phyloP scores from a whole-genome alignment of 2,329 filamentous ascomycete species.

The Pestalotiopsis sp. region DNA sequence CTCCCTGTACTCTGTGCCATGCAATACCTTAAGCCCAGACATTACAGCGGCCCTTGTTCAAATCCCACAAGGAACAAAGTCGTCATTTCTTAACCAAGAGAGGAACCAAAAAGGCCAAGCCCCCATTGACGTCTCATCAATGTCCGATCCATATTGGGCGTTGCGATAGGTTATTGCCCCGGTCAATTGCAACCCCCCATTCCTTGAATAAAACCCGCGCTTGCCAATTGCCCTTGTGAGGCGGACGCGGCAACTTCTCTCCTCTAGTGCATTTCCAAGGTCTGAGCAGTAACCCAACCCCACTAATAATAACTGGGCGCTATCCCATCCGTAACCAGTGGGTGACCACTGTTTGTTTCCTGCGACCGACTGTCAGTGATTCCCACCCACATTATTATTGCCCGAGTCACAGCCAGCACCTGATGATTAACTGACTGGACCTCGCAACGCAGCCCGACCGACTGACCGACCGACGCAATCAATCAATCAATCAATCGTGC shows the following conservation, averaged over 20 bases:
- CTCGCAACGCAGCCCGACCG: too few species aligned
- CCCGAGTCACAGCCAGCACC: too few species aligned
- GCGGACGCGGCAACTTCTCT: neutral
- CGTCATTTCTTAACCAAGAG: neutral
- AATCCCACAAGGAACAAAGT: neutral
- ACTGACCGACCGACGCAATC: too few species aligned
- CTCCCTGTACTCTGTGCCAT: neutral
- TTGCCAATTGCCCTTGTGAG: conserved; percentile 1
- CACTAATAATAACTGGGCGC: too few species aligned
- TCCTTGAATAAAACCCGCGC: neutral
- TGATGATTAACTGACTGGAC: too few species aligned
- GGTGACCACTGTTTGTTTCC: too few species aligned
- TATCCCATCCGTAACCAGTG: too few species aligned
- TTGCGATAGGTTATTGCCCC: neutral
- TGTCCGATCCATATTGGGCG: neutral
- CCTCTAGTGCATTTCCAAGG: neutral
- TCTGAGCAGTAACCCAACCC: neutral
- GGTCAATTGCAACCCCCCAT: neutral
- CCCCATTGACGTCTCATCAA: neutral
- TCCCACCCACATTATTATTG: too few species aligned
- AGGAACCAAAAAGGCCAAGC: neutral
- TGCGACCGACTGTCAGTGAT: too few species aligned
- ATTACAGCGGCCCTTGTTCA: neutral
- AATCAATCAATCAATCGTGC: neutral
- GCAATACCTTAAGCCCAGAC: neutral